A percentile compares a stretch with the other conserved stretches of the same genome.
Evolutionary conservation across 1,139 yeast genomes (phyloP).

Genomic region (Taiozyma sp.): DNA sequence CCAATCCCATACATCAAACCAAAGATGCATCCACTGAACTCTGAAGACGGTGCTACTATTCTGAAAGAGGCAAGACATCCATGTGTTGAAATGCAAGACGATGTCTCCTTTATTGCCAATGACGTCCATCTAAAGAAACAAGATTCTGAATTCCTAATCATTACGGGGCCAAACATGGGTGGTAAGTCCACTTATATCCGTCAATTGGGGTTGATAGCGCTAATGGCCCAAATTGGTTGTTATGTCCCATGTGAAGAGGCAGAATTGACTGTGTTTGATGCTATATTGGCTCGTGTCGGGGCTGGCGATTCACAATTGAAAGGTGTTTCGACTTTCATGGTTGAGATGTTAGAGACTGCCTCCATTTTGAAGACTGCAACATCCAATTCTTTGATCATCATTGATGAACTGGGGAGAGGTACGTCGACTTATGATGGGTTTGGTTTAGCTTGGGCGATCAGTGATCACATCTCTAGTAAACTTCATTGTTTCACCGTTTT

Average conservation of each 20-base stretch:
- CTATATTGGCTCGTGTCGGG: slow-evolving; percentile 94
- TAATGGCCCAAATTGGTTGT: slow-evolving; percentile 91
- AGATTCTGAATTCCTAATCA: slow-evolving; percentile 64
- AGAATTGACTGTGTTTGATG: slow-evolving; percentile 79
- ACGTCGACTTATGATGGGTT: slow-evolving; percentile 97
- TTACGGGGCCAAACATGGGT: slow-evolving; percentile 99
- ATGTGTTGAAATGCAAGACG: slow-evolving; percentile 88
- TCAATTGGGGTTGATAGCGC: slow-evolving; percentile 82
- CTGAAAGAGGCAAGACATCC: slow-evolving; percentile 85
- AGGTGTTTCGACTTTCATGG: slow-evolving; percentile 97
- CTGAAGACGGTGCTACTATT: slow-evolving; percentile 43
- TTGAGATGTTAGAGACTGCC: slow-evolving; percentile 95
- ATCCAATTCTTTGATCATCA: slow-evolving; percentile 74
- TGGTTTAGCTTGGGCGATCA: slow-evolving; percentile 95
- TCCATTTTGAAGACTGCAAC: slow-evolving; percentile 87
- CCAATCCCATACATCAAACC: slow-evolving; percentile 82
- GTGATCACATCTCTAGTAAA: slow-evolving; percentile 70
- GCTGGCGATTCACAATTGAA: slow-evolving; percentile 97
- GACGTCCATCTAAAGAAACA: slow-evolving; percentile 56
- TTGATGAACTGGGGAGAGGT: slow-evolving; percentile 95
- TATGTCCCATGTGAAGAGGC: slow-evolving; percentile 77
- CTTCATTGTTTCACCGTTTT: slow-evolving; percentile 77
- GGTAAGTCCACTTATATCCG: slow-evolving; percentile 95
- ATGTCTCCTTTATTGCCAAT: slow-evolving; percentile 79
- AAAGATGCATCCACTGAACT: slow-evolving; percentile 47